A percentile compares a stretch with the other conserved stretches of the same genome.
These are phyloP conservation scores for Gossypioides kirkii DNA, from an alignment of 345 rosid genomes.

Conservation along the genomic window DNA sequence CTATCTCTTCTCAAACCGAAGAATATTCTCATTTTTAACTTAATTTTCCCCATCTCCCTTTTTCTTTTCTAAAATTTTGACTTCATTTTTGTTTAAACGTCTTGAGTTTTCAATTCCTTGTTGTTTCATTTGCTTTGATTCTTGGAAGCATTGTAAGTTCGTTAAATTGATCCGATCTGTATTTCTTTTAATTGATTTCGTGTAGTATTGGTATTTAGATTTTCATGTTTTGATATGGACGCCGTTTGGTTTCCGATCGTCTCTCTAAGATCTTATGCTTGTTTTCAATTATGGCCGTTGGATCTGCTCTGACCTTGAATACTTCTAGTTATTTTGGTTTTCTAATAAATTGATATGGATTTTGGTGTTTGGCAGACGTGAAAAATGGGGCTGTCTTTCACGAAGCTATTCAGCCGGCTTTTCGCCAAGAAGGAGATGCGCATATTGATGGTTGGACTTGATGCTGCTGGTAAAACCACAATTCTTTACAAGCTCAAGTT, in stretches of 20 bases:
- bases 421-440: constrained; percentile 78
- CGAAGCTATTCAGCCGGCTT: constrained; percentile 46
- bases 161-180: neutral
- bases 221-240: neutral
- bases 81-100: neutral
- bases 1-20: neutral
- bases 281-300: neutral
- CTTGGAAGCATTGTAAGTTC: neutral
- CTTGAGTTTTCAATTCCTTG: neutral
- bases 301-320: neutral
- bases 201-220: neutral
- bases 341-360: neutral
- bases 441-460: constrained; percentile 71
- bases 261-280: neutral
- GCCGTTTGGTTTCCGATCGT: neutral
- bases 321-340: neutral
- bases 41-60: neutral
- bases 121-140: neutral
- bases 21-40: neutral
- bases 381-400: constrained; percentile 56
- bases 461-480: constrained; percentile 76
- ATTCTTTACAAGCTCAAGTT: constrained; percentile 69
- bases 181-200: neutral
- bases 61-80: neutral
- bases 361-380: constrained; percentile 14